Conservation (phyloP, 2,329 filamentous ascomycete species). For the Phyllosticta paracitricarpa region DNA sequence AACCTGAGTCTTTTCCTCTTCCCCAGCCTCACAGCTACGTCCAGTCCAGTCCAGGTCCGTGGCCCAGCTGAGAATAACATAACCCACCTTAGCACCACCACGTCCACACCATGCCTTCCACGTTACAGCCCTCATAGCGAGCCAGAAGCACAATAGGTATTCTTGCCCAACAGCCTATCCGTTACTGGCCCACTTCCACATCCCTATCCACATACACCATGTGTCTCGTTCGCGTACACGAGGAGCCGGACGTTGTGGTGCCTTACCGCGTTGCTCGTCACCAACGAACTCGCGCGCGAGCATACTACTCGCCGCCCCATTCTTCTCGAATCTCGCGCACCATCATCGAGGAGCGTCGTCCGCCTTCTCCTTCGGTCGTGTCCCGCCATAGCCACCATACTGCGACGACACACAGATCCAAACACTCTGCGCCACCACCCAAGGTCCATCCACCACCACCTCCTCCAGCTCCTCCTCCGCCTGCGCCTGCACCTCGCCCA, state of each 20-base stretch:
- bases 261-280: conserved; percentile 26
- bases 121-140: background rate
- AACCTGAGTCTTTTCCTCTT: background rate
- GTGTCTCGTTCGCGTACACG: conserved; percentile 38
- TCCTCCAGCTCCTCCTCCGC: conserved; percentile 26
- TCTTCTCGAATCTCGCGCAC: conserved; percentile 19
- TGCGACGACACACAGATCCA: conserved; percentile 13
- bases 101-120: background rate
- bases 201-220: conserved; percentile 18
- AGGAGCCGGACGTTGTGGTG: conserved; percentile 32
- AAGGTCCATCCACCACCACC: conserved; percentile 28
- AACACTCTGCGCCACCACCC: conserved; percentile 11
- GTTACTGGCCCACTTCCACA: background rate
- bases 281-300: conserved; percentile 19
- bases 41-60: background rate
- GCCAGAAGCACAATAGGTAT: background rate
- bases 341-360: conserved; percentile 17
- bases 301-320: conserved; percentile 18
- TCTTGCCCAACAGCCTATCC: background rate
- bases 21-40: background rate
- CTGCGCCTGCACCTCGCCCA: conserved; percentile 18
- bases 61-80: background rate
- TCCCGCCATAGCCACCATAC: conserved; percentile 14
- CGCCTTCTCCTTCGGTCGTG: conserved; percentile 3
- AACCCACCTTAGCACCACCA: background rate